Percentiles rank a stretch among this genome's conserved stretches.
Conservation (phyloP, 2,329 filamentous ascomycete genomes). For the Zalaria sp. region DNA sequence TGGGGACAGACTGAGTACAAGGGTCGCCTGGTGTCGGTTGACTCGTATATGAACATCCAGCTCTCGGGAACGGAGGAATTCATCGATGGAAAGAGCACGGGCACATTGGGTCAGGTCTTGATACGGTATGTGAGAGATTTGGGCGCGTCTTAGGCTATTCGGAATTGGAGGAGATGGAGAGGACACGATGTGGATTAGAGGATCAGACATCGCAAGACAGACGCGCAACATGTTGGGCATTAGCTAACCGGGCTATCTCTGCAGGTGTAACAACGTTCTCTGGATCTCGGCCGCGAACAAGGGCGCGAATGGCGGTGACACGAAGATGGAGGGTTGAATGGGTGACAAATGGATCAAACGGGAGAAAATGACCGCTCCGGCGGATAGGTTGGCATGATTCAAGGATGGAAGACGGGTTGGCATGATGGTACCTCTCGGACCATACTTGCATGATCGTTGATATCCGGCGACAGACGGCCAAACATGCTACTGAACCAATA, state of each 20-base stretch:
- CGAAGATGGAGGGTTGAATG: conserved; percentile 2
- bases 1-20: conserved; percentile 98
- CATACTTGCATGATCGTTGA: too few relatives aligned
- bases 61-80: conserved; percentile 83
- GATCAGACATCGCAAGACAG: background rate
- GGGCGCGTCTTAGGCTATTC: background rate
- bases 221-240: background rate
- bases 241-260: conserved; percentile 3
- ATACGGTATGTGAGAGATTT: conserved; percentile 52
- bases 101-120: conserved; percentile 75
- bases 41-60: conserved; percentile 99
- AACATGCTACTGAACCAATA: too few relatives aligned
- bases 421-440: too few relatives aligned
- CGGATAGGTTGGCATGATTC: too few relatives aligned
- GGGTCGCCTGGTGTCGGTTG: conserved; percentile 78
- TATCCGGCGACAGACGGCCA: too few relatives aligned
- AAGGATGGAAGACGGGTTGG: too few relatives aligned
- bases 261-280: conserved; percentile 89
- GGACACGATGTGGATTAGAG: background rate
- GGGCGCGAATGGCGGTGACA: conserved; percentile 4
- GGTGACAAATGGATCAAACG: background rate
- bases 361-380: too few relatives aligned
- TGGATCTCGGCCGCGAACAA: conserved; percentile 52
- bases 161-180: conserved; percentile 1
- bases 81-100: conserved; percentile 74